phyloP scores from a whole-genome alignment of 148 eudicot species.

The Rhododendron griersonianum region DNA sequence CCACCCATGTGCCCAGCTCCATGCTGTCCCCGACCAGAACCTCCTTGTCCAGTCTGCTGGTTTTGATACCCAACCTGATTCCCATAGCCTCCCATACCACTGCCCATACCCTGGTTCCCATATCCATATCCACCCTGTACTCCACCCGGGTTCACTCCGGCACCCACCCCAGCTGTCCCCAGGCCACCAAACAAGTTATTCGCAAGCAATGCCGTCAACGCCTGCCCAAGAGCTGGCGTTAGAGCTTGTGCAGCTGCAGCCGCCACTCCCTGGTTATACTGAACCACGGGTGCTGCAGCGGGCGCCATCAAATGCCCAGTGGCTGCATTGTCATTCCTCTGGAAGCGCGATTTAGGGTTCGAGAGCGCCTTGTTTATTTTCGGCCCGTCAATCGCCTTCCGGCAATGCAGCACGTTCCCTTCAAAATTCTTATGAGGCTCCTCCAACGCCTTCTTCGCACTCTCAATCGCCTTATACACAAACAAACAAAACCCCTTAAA shows the following conservation, averaged over 20 bases:
- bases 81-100: conserved; percentile 4
- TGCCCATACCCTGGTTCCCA: not conserved
- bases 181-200: conserved; percentile 1
- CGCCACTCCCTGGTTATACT: not conserved
- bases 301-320: not conserved
- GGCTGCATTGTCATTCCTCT: not conserved
- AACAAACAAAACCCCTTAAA: conserved; percentile 82
- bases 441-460: conserved; percentile 72
- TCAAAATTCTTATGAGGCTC: conserved; percentile 89
- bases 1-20: conserved; percentile 8
- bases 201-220: not conserved
- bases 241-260: not conserved
- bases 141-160: not conserved
- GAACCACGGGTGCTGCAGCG: not conserved
- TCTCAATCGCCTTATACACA: conserved; percentile 61
- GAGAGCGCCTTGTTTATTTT: conserved; percentile 18
- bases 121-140: conserved; percentile 2
- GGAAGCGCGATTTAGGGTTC: not conserved
- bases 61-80: conserved; percentile 9
- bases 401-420: conserved; percentile 63
- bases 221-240: conserved; percentile 1
- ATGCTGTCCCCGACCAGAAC: not conserved
- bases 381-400: conserved; percentile 81
- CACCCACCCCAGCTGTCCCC: not conserved
- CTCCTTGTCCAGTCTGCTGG: conserved; percentile 12